Percentiles rank a stretch among this genome's conserved stretches.
Conservation (phyloP, 805 yeast species). For the Babjeviella inositovora region DNA sequence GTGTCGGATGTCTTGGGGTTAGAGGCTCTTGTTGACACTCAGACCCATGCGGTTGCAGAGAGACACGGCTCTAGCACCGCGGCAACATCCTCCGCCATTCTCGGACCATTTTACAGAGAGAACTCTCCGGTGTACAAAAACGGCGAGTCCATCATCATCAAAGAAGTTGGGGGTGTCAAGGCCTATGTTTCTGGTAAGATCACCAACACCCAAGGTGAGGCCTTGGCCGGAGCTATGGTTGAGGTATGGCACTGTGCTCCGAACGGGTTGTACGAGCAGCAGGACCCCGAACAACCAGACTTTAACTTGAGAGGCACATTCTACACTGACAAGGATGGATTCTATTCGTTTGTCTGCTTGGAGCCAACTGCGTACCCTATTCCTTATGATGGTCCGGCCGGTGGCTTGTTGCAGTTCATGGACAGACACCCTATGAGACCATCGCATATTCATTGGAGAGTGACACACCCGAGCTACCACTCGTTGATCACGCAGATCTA, state of each 20-base stretch:
- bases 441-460: conserved; percentile 13
- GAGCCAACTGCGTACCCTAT: conserved; percentile 19
- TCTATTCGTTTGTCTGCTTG: conserved; percentile 10
- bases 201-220: conserved; percentile 10
- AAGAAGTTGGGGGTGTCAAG: conserved; percentile 15
- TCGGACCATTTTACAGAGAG: conserved; percentile 17
- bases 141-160: conserved; percentile 13
- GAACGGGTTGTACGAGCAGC: conserved; percentile 17
- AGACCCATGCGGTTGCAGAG: conserved; percentile 8
- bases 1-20: conserved; percentile 16
- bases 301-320: conserved; percentile 14
- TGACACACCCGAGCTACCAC: conserved; percentile 10
- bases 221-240: conserved; percentile 11
- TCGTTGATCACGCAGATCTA: conserved; percentile 14
- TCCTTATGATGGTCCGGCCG: conserved; percentile 21
- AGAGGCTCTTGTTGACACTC: conserved; percentile 14
- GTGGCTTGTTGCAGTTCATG: conserved; percentile 11
- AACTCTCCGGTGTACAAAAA: conserved; percentile 10
- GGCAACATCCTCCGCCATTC: conserved; percentile 12
- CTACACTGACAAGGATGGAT: conserved; percentile 9
- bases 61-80: conserved; percentile 5
- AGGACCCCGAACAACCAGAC: conserved; percentile 17
- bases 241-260: conserved; percentile 20
- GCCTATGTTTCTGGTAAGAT: conserved; percentile 10
- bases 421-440: conserved; percentile 20